A percentile compares a stretch with the other conserved stretches of the same genome.
These are phyloP conservation scores for Gossypium sturtianum DNA, from an alignment of 345 rosid genomes.

Conservation along the genomic window DNA sequence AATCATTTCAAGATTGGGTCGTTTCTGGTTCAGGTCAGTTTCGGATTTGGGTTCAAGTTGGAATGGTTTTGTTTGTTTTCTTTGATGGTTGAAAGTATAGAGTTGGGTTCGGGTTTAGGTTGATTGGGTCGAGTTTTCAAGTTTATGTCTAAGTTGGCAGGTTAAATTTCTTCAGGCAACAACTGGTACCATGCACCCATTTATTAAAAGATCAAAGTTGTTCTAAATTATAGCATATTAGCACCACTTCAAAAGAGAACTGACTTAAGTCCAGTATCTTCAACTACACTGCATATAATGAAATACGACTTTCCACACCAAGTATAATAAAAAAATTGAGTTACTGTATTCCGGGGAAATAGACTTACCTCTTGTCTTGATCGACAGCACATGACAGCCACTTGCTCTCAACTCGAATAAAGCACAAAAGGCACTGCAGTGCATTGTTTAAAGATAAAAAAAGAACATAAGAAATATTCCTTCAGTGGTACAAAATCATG, in stretches of 20 bases:
- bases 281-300: background rate
- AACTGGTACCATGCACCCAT: background rate
- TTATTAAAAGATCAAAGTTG: background rate
- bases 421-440: conserved; percentile 53
- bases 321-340: background rate
- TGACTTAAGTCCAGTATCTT: background rate
- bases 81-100: no score
- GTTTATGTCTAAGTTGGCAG: no score
- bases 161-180: background rate
- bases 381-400: background rate
- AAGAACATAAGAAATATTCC: background rate
- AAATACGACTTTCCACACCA: background rate
- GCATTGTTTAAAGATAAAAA: conserved; percentile 12
- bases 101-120: no score
- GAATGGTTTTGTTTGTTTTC: no score
- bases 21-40: no score
- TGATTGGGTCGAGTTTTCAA: no score
- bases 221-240: background rate
- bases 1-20: no score
- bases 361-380: conserved; percentile 2
- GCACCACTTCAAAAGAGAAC: background rate
- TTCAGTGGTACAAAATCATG: background rate
- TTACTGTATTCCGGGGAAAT: background rate
- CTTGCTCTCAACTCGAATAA: conserved; percentile 42
- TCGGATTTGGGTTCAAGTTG: no score